Evolutionary conservation across 768 basidiomycete species (phyloP).

Genomic region (Lentinula lateritia): DNA sequence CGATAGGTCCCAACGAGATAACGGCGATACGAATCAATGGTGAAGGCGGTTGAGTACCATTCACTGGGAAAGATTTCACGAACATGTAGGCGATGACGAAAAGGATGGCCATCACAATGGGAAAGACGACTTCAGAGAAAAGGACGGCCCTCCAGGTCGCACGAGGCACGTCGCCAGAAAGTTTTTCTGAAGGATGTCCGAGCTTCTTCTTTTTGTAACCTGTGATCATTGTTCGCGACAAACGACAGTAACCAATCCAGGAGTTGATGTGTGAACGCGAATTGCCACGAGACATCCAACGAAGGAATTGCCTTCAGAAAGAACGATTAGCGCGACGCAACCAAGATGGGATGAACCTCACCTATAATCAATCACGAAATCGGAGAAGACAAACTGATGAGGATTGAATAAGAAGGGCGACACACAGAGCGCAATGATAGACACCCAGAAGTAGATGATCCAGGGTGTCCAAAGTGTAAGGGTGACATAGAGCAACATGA

Average conservation of each 20-base stretch:
- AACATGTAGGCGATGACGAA: constrained; percentile 91
- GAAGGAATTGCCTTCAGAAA: constrained; percentile 77
- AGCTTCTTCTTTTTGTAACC: constrained; percentile 99
- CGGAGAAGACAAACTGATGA: constrained; percentile 97
- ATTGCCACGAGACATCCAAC: constrained; percentile 99
- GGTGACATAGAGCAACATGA: constrained; percentile 93
- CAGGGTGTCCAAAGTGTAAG: constrained; percentile 88
- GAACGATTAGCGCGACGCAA: neutral
- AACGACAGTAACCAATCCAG: constrained; percentile 98
- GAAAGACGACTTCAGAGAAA: constrained; percentile 83
- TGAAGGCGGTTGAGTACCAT: constrained; percentile 64
- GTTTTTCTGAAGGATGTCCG: constrained; percentile 94
- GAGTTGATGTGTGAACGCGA: constrained; percentile 96
- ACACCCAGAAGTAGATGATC: constrained; percentile 97
- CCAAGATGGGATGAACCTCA: constrained; percentile 24
- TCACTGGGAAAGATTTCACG: constrained; percentile 78
- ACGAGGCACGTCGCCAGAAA: constrained; percentile 91
- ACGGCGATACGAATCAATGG: constrained; percentile 92
- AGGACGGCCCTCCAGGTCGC: constrained; percentile 90
- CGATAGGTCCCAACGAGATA: constrained; percentile 89
- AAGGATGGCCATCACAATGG: constrained; percentile 76
- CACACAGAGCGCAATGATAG: constrained; percentile 85
- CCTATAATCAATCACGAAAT: constrained; percentile 96
- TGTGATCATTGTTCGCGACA: constrained; percentile 97
- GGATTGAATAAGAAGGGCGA: constrained; percentile 99